phyloP scores from a whole-genome alignment of 805 yeast genomes.

The Monosporozyma unispora region DNA sequence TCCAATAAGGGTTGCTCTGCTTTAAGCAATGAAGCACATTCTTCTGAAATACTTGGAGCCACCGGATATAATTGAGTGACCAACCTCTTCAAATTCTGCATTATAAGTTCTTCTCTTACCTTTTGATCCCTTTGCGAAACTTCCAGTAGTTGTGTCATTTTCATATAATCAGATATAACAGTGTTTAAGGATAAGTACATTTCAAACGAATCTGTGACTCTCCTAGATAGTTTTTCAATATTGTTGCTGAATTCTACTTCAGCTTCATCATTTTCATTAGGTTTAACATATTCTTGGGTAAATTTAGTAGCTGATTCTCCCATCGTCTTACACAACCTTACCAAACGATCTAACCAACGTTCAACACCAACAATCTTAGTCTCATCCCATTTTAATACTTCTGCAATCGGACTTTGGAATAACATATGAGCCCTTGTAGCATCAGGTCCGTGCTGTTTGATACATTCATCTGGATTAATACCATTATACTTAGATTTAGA shows the following conservation, averaged over 20 bases:
- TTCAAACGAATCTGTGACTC: conserved; percentile 53
- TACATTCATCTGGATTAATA: conserved; percentile 77
- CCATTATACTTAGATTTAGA: conserved; percentile 94
- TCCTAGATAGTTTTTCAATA: conserved; percentile 37
- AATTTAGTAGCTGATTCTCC: conserved; percentile 2
- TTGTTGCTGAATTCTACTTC: conserved; percentile 56
- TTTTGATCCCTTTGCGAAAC: conserved; percentile 29
- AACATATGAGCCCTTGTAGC: conserved; percentile 88
- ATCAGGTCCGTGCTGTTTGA: conserved; percentile 77
- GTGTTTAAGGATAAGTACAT: conserved; percentile 65
- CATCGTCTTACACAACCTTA: conserved; percentile 18
- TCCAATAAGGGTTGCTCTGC: conserved; percentile 9
- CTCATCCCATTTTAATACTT: conserved; percentile 85
- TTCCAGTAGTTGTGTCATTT: conserved; percentile 49
- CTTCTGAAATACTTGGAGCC: conserved; percentile 75
- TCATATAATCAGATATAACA: conserved; percentile 84
- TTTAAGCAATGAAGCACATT: conserved; percentile 53
- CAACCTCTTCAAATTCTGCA: conserved; percentile 44
- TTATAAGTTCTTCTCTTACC: conserved; percentile 35
- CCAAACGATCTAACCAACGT: conserved; percentile 69
- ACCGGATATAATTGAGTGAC: conserved; percentile 68
- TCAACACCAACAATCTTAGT: conserved; percentile 76
- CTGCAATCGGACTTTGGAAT: conserved; percentile 84
- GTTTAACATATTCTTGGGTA: conserved; percentile 8
- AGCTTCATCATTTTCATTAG: conserved; percentile 24